Evolutionary conservation across 2,329 filamentous ascomycete genomes (phyloP).

Genomic region (Periconia sp.): DNA sequence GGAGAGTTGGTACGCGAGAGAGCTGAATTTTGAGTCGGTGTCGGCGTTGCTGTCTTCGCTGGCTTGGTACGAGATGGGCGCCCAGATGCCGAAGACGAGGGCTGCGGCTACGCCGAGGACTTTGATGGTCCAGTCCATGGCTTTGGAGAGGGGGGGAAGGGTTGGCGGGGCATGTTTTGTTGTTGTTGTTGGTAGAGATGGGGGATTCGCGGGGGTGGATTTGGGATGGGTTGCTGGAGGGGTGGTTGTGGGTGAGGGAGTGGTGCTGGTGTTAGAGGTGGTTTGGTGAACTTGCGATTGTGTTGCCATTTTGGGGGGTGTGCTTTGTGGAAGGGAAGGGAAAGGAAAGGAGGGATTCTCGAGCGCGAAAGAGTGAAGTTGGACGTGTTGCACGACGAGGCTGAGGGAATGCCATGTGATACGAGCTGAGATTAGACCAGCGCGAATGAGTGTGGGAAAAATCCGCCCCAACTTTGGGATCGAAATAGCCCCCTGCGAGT

Average conservation of each 20-base stretch:
- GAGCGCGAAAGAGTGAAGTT: no score
- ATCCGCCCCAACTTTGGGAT: no score
- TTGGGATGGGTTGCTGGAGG: not conserved
- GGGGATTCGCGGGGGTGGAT: not conserved
- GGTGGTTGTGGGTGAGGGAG: not conserved
- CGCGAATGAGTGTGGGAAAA: no score
- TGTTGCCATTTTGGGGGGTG: no score
- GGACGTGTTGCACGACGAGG: no score
- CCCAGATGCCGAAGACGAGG: conserved; percentile 6
- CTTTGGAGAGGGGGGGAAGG: not conserved
- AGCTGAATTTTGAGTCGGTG: not conserved
- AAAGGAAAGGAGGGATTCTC: no score
- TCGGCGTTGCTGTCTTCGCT: not conserved
- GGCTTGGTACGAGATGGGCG: conserved; percentile 2
- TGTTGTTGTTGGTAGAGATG: not conserved
- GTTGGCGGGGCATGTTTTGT: not conserved
- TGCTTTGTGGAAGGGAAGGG: no score
- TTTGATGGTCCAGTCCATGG: conserved; percentile 3
- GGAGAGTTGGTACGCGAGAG: not conserved
- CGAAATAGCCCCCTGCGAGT: no score
- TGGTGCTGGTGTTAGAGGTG: no score
- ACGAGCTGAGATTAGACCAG: no score
- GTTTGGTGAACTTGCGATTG: no score
- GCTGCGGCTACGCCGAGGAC: conserved; percentile 1
- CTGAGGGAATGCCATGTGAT: no score